Evolutionary conservation across 768 basidiomycete genomes (phyloP), one percentile per base, ranked within the genome.

Genomic region (Phlebiopsis flavidoalba): DNA sequence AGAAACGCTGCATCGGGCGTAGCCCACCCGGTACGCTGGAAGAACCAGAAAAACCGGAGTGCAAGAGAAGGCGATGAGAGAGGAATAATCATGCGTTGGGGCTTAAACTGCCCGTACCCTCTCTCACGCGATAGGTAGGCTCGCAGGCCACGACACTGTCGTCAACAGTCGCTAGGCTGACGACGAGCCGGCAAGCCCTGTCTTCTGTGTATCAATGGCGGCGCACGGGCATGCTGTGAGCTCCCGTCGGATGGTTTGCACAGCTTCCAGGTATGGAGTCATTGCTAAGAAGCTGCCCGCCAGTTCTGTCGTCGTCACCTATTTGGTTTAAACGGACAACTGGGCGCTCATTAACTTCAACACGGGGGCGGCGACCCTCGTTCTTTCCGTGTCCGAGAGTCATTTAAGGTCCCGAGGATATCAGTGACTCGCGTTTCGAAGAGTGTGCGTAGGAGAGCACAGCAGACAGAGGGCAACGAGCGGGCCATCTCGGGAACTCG

Each of bases 341-440:
- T 78, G 80, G 83, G 84, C n/a, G 76, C 68, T 65, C 67, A 31
- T 71, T 79, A n/a, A 70, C 75, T 36, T 60, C 61, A 10, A 40
- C 40, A 26, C 33, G 59, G 37, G 59, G 45, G n/a, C n/a, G n/a
- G n/a, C n/a, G n/a, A n/a, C n/a, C n/a, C n/a, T n/a, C n/a, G n/a
- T n/a, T n/a, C n/a, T n/a, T n/a, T n/a, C n/a, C n/a, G n/a, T n/a
- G n/a, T n/a, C n/a, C n/a, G n/a, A n/a, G n/a, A n/a, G n/a, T n/a
- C n/a, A n/a, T n/a, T n/a, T n/a, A 77, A 11, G 76, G 74, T 2
- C 83, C 83, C 1, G 83, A 84, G 66, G 83, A 84, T 31, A 74
- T 72, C 37, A 63, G 54, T 15, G 73, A 75, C 15, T 70, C n/a
- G 54, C 59, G 50, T 57, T 60, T 61, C 68, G 22, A 71, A 63